Conservation (phyloP, 2,329 filamentous ascomycete species). For the Aspergillus fructus region DNA sequence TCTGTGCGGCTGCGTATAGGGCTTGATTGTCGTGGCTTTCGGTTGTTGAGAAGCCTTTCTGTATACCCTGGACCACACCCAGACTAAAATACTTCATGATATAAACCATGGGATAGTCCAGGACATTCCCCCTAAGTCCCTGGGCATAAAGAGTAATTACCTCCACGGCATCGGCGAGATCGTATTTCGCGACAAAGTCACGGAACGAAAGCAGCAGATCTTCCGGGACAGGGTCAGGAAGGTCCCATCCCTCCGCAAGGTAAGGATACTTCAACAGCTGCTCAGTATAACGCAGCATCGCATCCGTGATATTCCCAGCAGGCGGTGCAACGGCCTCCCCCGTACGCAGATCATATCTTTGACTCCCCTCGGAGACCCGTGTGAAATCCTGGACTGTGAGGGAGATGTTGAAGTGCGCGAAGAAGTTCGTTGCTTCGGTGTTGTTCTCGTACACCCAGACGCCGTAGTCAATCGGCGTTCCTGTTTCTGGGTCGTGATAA, state of each 20-base stretch:
- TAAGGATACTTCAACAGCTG: constrained; percentile 24
- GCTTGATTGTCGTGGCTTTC: constrained; percentile 41
- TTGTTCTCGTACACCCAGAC: constrained; percentile 27
- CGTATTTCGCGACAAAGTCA: constrained; percentile 28
- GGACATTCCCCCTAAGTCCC: constrained; percentile 17
- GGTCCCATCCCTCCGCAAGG: constrained; percentile 23
- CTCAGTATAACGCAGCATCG: constrained; percentile 15
- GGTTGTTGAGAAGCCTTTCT: constrained; percentile 29
- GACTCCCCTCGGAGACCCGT: background rate
- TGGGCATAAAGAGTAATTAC: constrained; percentile 19
- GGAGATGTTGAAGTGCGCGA: constrained; percentile 23
- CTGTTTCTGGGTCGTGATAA: constrained; percentile 17
- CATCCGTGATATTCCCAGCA: constrained; percentile 9
- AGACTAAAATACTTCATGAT: constrained; percentile 25
- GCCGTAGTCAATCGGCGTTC: constrained; percentile 27
- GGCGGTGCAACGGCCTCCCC: constrained; percentile 17
- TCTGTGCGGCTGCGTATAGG: constrained; percentile 41
- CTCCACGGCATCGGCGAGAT: constrained; percentile 20
- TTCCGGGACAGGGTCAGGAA: constrained; percentile 29
- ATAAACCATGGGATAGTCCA: constrained; percentile 22
- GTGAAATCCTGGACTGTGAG: background rate
- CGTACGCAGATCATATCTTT: constrained; percentile 22
- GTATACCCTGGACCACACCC: constrained; percentile 33
- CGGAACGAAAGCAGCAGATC: constrained; percentile 30
- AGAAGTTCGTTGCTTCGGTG: constrained; percentile 20